A percentile compares a stretch with the other conserved stretches of the same genome.
phyloP scores from a whole-genome alignment of 345 rosid species.

The Aquilaria sinensis region DNA sequence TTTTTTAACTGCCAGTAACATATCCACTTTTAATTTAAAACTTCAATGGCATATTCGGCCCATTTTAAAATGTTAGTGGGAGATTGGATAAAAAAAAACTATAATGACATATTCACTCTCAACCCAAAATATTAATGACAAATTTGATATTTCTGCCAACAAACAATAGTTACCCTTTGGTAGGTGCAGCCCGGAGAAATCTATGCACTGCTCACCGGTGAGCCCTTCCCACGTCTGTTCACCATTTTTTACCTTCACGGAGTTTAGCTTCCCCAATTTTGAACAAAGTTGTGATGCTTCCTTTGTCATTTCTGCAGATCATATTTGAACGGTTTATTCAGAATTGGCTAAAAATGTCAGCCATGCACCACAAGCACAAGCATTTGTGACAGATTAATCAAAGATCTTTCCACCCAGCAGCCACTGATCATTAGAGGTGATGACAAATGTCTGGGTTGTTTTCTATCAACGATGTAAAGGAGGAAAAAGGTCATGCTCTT shows the following conservation, averaged over 20 bases:
- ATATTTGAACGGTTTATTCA: constrained; percentile 2
- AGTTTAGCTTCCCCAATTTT: constrained; percentile 36
- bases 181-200: constrained; percentile 16
- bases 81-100: too few species aligned
- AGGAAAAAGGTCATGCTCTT: not conserved
- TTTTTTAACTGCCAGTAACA: too few species aligned
- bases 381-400: not conserved
- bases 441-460: not conserved
- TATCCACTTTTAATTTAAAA: too few species aligned
- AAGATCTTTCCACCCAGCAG: not conserved
- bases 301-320: constrained; percentile 52
- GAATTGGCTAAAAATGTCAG: not conserved
- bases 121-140: too few species aligned
- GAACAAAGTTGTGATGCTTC: constrained; percentile 49
- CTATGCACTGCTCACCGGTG: constrained; percentile 25
- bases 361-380: not conserved
- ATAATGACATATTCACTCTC: too few species aligned
- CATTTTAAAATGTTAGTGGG: too few species aligned
- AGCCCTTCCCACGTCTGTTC: constrained; percentile 25
- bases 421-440: not conserved
- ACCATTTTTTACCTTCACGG: constrained; percentile 23
- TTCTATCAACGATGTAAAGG: not conserved
- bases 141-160: too few species aligned
- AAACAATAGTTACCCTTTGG: constrained; percentile 28
- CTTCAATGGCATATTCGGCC: too few species aligned